Evolutionary conservation across 2,329 filamentous ascomycete species (phyloP), one percentile per base, ranked within the genome.

Genomic region (Beauveria australis): DNA sequence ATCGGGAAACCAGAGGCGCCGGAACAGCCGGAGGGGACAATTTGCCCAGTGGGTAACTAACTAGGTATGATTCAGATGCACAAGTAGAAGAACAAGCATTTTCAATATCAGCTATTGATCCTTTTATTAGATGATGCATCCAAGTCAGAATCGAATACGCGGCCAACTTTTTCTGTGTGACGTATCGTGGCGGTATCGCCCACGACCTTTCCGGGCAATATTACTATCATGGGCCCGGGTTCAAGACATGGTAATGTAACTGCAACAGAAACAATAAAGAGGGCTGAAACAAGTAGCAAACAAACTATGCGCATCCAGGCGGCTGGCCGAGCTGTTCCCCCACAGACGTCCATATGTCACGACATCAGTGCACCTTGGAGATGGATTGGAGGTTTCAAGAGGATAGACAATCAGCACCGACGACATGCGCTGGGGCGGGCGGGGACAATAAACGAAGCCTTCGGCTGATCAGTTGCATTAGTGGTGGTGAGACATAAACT

Each of bases 241-340:
- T 33, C 24, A n/a, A 66, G 53, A 26, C 18, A 49, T 48, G 8
- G 30, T 33, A 12, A 48, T 57, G 44, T 57, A 48, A 46, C 26
- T 19, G 16, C 48, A 33, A 8, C 43, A 37, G 19, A 22, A 16
- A 33, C 3, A 40, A 57, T 16, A 57, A 22, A n/a, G 26, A 40
- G 48, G 43, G 54, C 54, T 49, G 54, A 57, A 47, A 57, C 54
- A 41, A 47, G 4, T 22, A 40, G 54, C 54, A 57, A 57, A 57
- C 54, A 57, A 57, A 41, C 22, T 41, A 57, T 57, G 44, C 30
- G 30, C 22, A 41, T 48, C 44, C 14, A 24, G 24, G 8, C 22
- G 40, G 40, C 26, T 22, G 54, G 19, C 30, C 30, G 54, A 57
- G 53, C 41, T 16, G 26, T 28, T 16, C 30, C 51, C 12, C 30